Evolutionary conservation across 176 grass and related monocot genomes (phyloP).

Genomic region (Cenchrus fungigraminus): DNA sequence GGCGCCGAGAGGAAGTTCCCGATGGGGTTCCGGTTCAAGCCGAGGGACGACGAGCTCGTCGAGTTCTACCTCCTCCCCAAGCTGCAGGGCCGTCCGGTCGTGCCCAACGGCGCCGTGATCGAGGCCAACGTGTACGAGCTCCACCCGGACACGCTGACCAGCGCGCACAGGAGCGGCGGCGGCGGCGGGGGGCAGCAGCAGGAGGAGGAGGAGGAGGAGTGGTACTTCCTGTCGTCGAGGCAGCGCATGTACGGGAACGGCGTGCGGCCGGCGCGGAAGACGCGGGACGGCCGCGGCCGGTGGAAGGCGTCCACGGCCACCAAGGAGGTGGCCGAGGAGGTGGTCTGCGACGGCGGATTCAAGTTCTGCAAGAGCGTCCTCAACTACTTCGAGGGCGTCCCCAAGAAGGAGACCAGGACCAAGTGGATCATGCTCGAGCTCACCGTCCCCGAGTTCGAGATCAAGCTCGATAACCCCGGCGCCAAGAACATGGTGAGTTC

Average conservation of each 20-base stretch:
- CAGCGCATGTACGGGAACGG: slow-evolving; percentile 37
- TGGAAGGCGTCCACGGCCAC: slow-evolving; percentile 44
- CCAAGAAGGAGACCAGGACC: slow-evolving; percentile 8
- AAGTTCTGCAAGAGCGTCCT: slow-evolving; percentile 2
- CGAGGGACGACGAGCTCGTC: slow-evolving; percentile 32
- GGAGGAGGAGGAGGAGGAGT: neutral
- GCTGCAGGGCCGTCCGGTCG: neutral
- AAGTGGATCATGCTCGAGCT: slow-evolving; percentile 49
- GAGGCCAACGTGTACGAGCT: slow-evolving; percentile 9
- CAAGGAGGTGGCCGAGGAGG: neutral
- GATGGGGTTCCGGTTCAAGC: slow-evolving; percentile 30
- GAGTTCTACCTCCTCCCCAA: slow-evolving; percentile 39
- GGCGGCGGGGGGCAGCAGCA: too few relatives aligned
- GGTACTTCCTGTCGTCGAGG: slow-evolving; percentile 52
- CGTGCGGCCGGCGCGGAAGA: slow-evolving; percentile 31
- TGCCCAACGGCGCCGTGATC: slow-evolving; percentile 22
- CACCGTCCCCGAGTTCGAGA: slow-evolving; percentile 38
- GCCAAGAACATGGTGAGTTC: neutral
- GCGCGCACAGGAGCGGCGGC: neutral
- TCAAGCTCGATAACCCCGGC: neutral
- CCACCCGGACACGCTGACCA: slow-evolving; percentile 15
- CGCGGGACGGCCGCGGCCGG: slow-evolving; percentile 29
- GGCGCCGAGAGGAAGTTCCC: neutral
- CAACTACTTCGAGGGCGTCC: slow-evolving; percentile 36
- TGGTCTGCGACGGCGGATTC: neutral